These are phyloP conservation scores for Colletotrichum orchidophilum DNA, from an alignment of 2,329 filamentous ascomycete species.

Conservation along the genomic window DNA sequence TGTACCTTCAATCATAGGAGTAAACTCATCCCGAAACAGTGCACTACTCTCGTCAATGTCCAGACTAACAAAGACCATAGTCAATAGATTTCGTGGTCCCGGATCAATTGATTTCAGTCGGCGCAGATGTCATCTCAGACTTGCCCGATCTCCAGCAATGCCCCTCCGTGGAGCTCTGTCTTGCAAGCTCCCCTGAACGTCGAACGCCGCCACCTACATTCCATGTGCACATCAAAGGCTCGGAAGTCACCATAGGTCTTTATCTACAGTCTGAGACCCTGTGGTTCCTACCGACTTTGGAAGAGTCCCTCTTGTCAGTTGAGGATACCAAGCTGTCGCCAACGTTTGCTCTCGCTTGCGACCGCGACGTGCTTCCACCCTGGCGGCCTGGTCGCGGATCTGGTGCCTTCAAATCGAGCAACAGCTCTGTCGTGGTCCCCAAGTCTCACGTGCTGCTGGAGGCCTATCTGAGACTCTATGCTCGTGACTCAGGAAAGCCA, in stretches of 20 bases:
- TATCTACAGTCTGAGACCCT: slow-evolving; percentile 38
- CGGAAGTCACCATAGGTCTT: slow-evolving; percentile 36
- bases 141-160: slow-evolving; percentile 29
- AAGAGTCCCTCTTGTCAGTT: slow-evolving; percentile 26
- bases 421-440: slow-evolving; percentile 33
- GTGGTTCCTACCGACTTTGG: slow-evolving; percentile 38
- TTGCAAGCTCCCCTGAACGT: slow-evolving; percentile 29
- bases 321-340: slow-evolving; percentile 18
- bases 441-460: slow-evolving; percentile 39
- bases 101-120: slow-evolving; percentile 32
- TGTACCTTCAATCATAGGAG: slow-evolving; percentile 37
- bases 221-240: slow-evolving; percentile 15
- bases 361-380: slow-evolving; percentile 35
- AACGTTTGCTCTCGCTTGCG: slow-evolving; percentile 37
- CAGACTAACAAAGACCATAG: slow-evolving; percentile 1
- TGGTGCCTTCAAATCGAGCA: slow-evolving; percentile 23
- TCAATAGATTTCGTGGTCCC: slow-evolving; percentile 38
- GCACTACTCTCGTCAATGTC: background rate
- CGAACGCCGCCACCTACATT: slow-evolving; percentile 33
- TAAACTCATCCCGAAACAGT: slow-evolving; percentile 7
- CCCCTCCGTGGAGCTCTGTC: slow-evolving; percentile 26
- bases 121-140: slow-evolving; percentile 21
- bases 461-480: slow-evolving; percentile 38
- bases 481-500: slow-evolving; percentile 35
- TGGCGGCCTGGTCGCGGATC: slow-evolving; percentile 35